These are phyloP conservation scores for Diaporthe aspalathi DNA, from an alignment of 2,329 filamentous ascomycete genomes.

Conservation along the genomic window DNA sequence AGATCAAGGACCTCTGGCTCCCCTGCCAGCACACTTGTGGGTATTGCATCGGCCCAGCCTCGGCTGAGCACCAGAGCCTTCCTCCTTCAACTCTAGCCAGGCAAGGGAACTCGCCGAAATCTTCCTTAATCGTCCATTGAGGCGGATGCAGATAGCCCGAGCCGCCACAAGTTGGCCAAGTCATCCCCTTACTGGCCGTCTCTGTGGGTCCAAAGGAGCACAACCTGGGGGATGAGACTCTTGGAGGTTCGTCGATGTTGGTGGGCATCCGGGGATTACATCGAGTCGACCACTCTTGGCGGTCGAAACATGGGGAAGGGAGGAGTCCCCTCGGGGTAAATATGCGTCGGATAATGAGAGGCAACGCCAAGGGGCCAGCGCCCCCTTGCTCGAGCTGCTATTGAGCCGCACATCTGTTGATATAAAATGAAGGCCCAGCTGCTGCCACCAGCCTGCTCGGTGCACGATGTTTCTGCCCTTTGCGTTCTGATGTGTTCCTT, in stretches of 20 bases:
- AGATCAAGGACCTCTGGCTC: not conserved
- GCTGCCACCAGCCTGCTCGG: not conserved
- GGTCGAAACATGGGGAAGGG: constrained; percentile 27
- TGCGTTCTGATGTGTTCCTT: not conserved
- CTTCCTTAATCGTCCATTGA: not conserved
- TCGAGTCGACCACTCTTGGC: constrained; percentile 12
- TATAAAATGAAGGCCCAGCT: constrained; percentile 30
- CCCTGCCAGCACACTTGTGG: constrained; percentile 27
- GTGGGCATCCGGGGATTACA: not conserved
- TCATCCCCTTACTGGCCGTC: not conserved
- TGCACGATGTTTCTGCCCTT: not conserved
- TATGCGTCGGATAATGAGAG: constrained; percentile 20
- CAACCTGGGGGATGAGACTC: constrained; percentile 18
- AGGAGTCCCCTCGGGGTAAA: constrained; percentile 31
- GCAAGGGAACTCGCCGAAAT: constrained; percentile 10
- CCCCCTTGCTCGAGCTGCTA: constrained; percentile 19
- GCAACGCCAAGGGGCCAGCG: constrained; percentile 1
- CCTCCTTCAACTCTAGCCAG: constrained; percentile 15
- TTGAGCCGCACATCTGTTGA: not conserved
- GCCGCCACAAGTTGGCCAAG: not conserved
- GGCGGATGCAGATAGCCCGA: constrained; percentile 10
- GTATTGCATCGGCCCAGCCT: constrained; percentile 11
- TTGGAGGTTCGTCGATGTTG: constrained; percentile 14
- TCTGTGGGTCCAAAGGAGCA: constrained; percentile 28
- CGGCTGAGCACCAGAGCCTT: not conserved